Percentiles rank a stretch among this genome's conserved stretches.
Conservation (phyloP, 2,329 filamentous ascomycete species). For the Coniochaeta pulveracea region DNA sequence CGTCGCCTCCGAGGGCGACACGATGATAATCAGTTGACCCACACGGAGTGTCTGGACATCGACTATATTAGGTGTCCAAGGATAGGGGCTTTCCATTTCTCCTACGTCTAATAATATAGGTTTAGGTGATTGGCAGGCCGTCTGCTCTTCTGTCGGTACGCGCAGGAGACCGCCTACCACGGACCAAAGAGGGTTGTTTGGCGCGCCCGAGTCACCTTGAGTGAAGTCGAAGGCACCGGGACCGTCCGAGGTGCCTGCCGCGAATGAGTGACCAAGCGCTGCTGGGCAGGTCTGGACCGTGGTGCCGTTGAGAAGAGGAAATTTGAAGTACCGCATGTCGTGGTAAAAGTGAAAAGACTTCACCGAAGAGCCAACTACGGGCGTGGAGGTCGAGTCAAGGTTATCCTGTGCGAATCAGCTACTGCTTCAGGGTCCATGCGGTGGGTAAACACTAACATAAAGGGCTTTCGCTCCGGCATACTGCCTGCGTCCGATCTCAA, state of each 20-base stretch:
- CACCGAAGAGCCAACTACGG: slow-evolving; percentile 53
- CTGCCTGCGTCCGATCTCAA: slow-evolving; percentile 61
- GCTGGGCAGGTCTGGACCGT: slow-evolving; percentile 68
- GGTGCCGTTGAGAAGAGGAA: slow-evolving; percentile 61
- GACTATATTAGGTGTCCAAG: slow-evolving; percentile 81
- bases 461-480: slow-evolving; percentile 44
- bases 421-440: neutral
- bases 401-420: slow-evolving; percentile 30
- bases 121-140: slow-evolving; percentile 68
- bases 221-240: slow-evolving; percentile 85
- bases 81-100: slow-evolving; percentile 61
- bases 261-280: slow-evolving; percentile 80
- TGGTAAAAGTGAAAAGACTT: slow-evolving; percentile 73
- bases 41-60: slow-evolving; percentile 77
- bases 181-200: slow-evolving; percentile 70
- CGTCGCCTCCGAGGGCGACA: slow-evolving; percentile 79
- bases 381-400: slow-evolving; percentile 30
- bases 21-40: slow-evolving; percentile 72
- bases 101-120: slow-evolving; percentile 81
- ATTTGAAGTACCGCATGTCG: slow-evolving; percentile 64
- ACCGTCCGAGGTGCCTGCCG: slow-evolving; percentile 80
- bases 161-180: slow-evolving; percentile 61
- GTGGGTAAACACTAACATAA: slow-evolving; percentile 19
- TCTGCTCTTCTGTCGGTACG: slow-evolving; percentile 56
- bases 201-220: slow-evolving; percentile 62